Evolutionary conservation across 805 yeast genomes (phyloP).

Genomic region (Myxozyma udenii): DNA sequence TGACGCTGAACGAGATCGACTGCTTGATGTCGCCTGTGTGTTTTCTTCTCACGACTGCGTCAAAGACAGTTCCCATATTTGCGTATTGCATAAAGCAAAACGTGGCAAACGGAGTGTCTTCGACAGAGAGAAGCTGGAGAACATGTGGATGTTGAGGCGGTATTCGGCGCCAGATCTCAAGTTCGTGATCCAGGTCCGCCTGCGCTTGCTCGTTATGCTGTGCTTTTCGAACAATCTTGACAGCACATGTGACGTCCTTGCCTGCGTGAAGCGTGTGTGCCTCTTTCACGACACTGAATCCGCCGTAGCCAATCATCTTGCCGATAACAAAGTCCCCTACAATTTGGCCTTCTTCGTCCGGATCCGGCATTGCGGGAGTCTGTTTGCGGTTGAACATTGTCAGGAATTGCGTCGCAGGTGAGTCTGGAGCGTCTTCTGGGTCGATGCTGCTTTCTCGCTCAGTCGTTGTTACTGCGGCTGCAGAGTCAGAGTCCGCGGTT

Average conservation of each 20-base stretch:
- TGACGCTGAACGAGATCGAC: conserved; percentile 28
- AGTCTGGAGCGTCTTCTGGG: conserved; percentile 8
- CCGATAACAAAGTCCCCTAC: conserved; percentile 64
- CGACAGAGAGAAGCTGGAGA: conserved; percentile 58
- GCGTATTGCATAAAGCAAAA: conserved; percentile 71
- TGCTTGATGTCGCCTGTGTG: conserved; percentile 9
- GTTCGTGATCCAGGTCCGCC: conserved; percentile 65
- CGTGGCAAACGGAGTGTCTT: conserved; percentile 57
- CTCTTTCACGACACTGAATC: conserved; percentile 83
- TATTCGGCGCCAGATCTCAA: conserved; percentile 68
- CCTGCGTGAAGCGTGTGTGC: conserved; percentile 43
- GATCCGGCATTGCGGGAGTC: conserved; percentile 12
- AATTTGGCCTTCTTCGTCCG: conserved; percentile 65
- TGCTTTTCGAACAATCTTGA: conserved; percentile 50
- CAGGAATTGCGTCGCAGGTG: conserved; percentile 25
- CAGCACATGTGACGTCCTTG: conserved; percentile 44
- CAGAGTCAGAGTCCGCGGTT: too few relatives aligned
- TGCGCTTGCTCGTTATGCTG: conserved; percentile 46
- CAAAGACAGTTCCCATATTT: conserved; percentile 77
- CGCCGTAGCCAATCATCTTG: conserved; percentile 78
- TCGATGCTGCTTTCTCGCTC: not conserved
- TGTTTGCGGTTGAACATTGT: conserved; percentile 11
- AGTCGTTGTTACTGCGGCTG: too few relatives aligned
- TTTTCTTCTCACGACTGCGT: conserved; percentile 34
- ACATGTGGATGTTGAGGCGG: conserved; percentile 55